Conservation (phyloP, 140 eudicot species). For the Flaveria floridana region DNA sequence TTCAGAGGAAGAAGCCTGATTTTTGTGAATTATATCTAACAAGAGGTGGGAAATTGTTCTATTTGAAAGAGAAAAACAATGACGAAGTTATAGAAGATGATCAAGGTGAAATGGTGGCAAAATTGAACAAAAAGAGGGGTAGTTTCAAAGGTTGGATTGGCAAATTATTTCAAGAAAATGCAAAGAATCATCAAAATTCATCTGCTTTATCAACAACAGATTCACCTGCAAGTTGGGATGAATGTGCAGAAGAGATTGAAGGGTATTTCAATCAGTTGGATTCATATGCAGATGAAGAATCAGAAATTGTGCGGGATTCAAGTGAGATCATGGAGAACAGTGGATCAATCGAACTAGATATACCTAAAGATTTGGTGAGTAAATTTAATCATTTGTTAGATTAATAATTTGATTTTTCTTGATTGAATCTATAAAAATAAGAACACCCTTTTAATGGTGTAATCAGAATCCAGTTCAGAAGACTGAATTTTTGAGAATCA, state of each 20-base stretch:
- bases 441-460: slow-evolving; percentile 15
- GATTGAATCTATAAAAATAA: not conserved
- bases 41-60: slow-evolving; percentile 60
- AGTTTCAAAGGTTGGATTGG: slow-evolving; percentile 65
- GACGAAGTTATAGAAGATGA: slow-evolving; percentile 57
- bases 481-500: slow-evolving; percentile 43
- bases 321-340: slow-evolving; percentile 21
- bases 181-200: slow-evolving; percentile 36
- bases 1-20: slow-evolving; percentile 59
- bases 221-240: slow-evolving; percentile 53
- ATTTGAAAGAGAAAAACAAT: slow-evolving; percentile 53
- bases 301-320: slow-evolving; percentile 29
- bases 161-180: slow-evolving; percentile 44
- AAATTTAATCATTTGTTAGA: not conserved
- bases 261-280: slow-evolving; percentile 45
- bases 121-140: slow-evolving; percentile 35
- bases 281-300: slow-evolving; percentile 40
- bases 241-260: slow-evolving; percentile 54
- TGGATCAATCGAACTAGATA: slow-evolving; percentile 29
- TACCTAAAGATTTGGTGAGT: slow-evolving; percentile 50
- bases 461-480: slow-evolving; percentile 48
- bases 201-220: slow-evolving; percentile 40
- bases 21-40: slow-evolving; percentile 61
- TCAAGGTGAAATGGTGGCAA: slow-evolving; percentile 51
- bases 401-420: not conserved